Conservation (phyloP, 371 early-diverging fungal species). For the Circinella minor region DNA sequence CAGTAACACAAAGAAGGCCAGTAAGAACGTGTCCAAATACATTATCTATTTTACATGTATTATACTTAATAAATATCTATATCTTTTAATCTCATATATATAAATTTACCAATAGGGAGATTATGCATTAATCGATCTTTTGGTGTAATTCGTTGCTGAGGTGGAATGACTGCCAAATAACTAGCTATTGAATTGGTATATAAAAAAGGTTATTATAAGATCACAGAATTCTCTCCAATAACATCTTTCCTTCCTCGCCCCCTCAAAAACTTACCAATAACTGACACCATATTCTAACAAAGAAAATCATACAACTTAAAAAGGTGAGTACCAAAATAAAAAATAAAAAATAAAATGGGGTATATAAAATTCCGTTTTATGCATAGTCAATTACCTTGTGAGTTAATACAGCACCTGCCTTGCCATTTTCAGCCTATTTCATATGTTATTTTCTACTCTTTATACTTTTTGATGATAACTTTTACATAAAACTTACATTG, state of each 20-base stretch:
- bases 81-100: background rate
- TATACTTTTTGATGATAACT: background rate
- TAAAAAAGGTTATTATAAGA: background rate
- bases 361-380: background rate
- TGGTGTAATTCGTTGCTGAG: slow-evolving; percentile 40
- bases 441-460: background rate
- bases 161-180: slow-evolving; percentile 46
- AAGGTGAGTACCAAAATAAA: background rate
- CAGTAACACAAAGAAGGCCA: slow-evolving; percentile 43
- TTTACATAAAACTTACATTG: slow-evolving; percentile 7
- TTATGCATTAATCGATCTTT: slow-evolving; percentile 48
- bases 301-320: background rate
- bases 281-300: slow-evolving; percentile 9
- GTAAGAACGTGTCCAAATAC: slow-evolving; percentile 38
- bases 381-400: slow-evolving; percentile 41
- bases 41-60: slow-evolving; percentile 30
- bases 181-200: slow-evolving; percentile 29
- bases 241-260: background rate
- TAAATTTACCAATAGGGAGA: slow-evolving; percentile 43
- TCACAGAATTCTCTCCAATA: background rate
- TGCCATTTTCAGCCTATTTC: slow-evolving; percentile 15
- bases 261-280: slow-evolving; percentile 15
- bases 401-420: slow-evolving; percentile 48
- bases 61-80: background rate
- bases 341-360: too few relatives aligned